Evolutionary conservation across 768 basidiomycete species (phyloP), one percentile per base, ranked within the genome.

Genomic region (Rhodotorula taiwanensis): DNA sequence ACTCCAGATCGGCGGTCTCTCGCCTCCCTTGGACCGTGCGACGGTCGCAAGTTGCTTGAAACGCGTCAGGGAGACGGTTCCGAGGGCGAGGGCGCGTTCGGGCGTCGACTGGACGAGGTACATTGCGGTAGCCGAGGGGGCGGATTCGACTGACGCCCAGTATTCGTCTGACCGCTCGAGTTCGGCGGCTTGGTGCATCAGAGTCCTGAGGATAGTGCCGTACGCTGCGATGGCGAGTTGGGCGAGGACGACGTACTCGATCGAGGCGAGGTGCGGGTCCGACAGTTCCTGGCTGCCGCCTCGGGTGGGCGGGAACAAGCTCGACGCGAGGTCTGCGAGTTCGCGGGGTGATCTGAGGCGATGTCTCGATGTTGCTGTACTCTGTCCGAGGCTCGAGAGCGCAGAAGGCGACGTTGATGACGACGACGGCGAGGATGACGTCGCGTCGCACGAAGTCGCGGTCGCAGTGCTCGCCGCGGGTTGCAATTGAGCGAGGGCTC

Each of bases 101-200:
- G 51, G 85, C 60, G 16, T 78, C 76, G 30, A 76, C 78, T 92
- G 87, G 3, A 93, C 66, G 31, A 93, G 78, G 75, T 87, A 90
- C 72, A 81, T 77, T 5, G 80, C 80, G 15, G 85, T 79, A 25
- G 79, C 80, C 55, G 76, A 68, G 31, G 78, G 72, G 5, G 86
- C 89, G 36, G 83, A 80, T 66, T 86, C 84, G 45, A 87, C 74
- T 33, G 83, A 81, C 21, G 81, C 80, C 92, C 92, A 97, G 86
- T 87, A 95, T 49, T 87, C 83, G 25, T 87, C 83, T 71, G 91
- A 88, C 11, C 79, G 76, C 70, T 92, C 89, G 18, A 84, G 82
- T 39, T 83, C 75, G 14, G 82, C 78, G 2, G 91, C 88, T 71
- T 88, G 83, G 15, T 78, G 72, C 62, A 94, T 75, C 60, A 84